A percentile compares a stretch with the other conserved stretches of the same genome.
phyloP scores from a whole-genome alignment of 2,329 filamentous ascomycete species.

The Cytospora paraplurivora region DNA sequence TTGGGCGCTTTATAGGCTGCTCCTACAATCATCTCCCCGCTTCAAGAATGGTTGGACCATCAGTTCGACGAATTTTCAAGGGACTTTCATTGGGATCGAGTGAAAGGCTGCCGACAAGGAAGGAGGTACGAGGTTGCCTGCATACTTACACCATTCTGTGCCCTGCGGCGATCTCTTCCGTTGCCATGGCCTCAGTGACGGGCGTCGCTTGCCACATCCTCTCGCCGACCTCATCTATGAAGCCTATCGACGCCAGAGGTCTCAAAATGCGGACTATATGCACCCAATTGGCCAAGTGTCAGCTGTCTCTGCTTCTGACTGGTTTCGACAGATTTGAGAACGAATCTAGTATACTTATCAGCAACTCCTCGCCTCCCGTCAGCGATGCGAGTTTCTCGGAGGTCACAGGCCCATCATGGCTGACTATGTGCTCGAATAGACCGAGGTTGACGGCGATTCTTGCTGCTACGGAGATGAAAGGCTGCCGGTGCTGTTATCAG shows the following conservation, averaged over 20 bases:
- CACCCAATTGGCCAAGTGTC: background rate
- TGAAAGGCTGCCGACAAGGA: too few relatives aligned
- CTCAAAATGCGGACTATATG: slow-evolving; percentile 32
- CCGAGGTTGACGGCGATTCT: slow-evolving; percentile 33
- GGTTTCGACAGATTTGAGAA: too few relatives aligned
- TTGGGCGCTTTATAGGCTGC: slow-evolving; percentile 32
- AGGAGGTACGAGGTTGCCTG: background rate
- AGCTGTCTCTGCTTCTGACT: background rate
- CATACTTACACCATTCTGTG: slow-evolving; percentile 34
- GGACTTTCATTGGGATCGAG: background rate
- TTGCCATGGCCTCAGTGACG: slow-evolving; percentile 34
- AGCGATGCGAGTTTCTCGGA: slow-evolving; percentile 31
- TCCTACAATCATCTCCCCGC: slow-evolving; percentile 31
- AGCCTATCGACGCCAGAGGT: slow-evolving; percentile 31
- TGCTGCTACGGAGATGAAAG: slow-evolving; percentile 31
- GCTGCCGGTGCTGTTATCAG: slow-evolving; percentile 26
- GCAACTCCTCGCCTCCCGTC: slow-evolving; percentile 33
- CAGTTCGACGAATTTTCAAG: background rate
- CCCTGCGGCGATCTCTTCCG: slow-evolving; percentile 34
- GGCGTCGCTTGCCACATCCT: slow-evolving; percentile 33
- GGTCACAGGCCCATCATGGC: slow-evolving; percentile 25
- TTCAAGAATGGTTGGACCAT: background rate
- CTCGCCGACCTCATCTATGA: slow-evolving; percentile 33
- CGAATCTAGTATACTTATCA: slow-evolving; percentile 31
- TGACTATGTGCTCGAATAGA: slow-evolving; percentile 33